Evolutionary conservation across 768 basidiomycete species (phyloP), one percentile per base, ranked within the genome.

Genomic region (Leccinum imitatum): DNA sequence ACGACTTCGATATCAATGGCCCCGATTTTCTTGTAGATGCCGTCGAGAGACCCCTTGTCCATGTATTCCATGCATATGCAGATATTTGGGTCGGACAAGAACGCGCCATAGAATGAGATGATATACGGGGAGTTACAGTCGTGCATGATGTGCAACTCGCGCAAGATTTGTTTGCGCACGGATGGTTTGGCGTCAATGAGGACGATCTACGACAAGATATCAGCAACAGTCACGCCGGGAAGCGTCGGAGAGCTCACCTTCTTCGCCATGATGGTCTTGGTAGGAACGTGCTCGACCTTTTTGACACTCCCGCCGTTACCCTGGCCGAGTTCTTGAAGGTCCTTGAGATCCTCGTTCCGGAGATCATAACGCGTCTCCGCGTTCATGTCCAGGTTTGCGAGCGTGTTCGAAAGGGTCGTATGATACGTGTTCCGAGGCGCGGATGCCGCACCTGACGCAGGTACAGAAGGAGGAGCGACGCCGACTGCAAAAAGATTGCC

Each of bases 101-200:
- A 99, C 55, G 97, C 97, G 62, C 97, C 97, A 71, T 90, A 95
- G 79, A 98, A 99, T 0, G 92, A 95, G 67, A 99, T 91, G 72
- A 99, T 99, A 74, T 94, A 92, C 57, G 83, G 84, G 7, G 93
- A 95, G 65, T 89, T 82, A 76, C 96, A 98, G 75, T 97, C 91
- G 74, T 98, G 93, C 96, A 98, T 96, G 79, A 99, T 98, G 68
- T 98, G 96, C 65, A 99, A 80, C 72, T 99, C 97, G 54, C 97
- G 89, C 39, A 98, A 80, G 68, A 99, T 98, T 78, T 99, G 97
- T 73, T 98, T 99, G 63, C 95, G 83, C 33, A 98, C 93, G 2
- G 93, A 85, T 10, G 95, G 96, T 73, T 98, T 98, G 31, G 94
- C 95, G 76, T 96, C 94, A 73, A 97, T 96, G 62, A 95, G 86